A percentile compares a stretch with the other conserved stretches of the same genome.
phyloP scores from a whole-genome alignment of 768 basidiomycete genomes.

The Mycena epipterygia region DNA sequence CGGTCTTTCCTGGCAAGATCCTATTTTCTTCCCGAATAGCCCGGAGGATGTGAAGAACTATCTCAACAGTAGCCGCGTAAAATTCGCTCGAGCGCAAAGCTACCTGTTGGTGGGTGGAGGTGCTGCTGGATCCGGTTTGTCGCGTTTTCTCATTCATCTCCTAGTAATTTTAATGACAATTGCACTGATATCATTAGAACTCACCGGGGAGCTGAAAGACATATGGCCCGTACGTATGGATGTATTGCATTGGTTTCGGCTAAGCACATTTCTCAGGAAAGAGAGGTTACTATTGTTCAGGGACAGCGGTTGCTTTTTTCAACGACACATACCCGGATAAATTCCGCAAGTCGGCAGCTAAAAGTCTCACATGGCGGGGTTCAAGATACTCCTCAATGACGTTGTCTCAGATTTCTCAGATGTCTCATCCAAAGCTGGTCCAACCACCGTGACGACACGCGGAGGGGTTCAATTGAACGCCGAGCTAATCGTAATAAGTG shows the following conservation, averaged over 20 bases:
- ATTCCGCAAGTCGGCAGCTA: conserved; percentile 55
- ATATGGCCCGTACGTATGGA: conserved; percentile 29
- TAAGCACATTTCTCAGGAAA: conserved; percentile 1
- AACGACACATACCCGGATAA: conserved; percentile 59
- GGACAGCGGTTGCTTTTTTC: conserved; percentile 54
- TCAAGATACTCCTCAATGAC: conserved; percentile 54
- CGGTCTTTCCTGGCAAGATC: conserved; percentile 68
- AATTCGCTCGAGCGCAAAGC: conserved; percentile 55
- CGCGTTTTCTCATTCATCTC: neutral
- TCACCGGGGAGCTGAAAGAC: conserved; percentile 40
- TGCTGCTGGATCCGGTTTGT: conserved; percentile 63
- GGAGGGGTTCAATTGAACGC: conserved; percentile 53
- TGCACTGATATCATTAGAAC: conserved; percentile 38
- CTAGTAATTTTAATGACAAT: no score
- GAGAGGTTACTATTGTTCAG: conserved; percentile 63
- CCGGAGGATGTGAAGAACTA: conserved; percentile 43
- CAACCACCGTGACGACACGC: conserved; percentile 51
- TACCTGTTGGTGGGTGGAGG: conserved; percentile 71
- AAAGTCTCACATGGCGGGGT: conserved; percentile 49
- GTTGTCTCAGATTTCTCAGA: conserved; percentile 55
- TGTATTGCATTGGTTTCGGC: neutral
- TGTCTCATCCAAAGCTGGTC: conserved; percentile 43
- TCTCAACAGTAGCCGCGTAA: conserved; percentile 47
- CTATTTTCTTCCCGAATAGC: conserved; percentile 58
- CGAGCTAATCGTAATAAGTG: conserved; percentile 58